These are phyloP conservation scores for Ceratobasidium sp. DNA, from an alignment of 1,284 basidiomycete species.

Conservation along the genomic window DNA sequence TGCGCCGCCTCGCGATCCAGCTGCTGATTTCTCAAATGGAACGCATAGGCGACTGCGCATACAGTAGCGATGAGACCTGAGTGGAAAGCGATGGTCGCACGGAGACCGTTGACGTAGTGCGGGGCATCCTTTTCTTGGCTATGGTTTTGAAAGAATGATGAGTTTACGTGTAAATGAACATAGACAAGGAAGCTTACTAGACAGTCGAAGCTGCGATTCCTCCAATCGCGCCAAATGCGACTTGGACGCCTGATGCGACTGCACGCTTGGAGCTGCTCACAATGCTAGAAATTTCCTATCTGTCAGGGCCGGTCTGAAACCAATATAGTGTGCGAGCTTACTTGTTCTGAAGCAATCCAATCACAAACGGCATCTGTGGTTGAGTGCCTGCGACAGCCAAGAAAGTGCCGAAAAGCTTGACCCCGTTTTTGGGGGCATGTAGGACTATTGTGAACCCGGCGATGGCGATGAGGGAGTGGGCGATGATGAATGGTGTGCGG, in stretches of 20 bases:
- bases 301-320: neutral
- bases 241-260: conserved; percentile 40
- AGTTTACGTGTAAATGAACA: too few relatives aligned
- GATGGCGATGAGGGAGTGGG: conserved; percentile 53
- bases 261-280: conserved; percentile 47
- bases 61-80: conserved; percentile 32
- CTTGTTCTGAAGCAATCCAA: conserved; percentile 54
- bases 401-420: conserved; percentile 58
- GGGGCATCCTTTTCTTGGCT: conserved; percentile 45
- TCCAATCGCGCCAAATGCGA: conserved; percentile 46
- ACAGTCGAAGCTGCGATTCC: conserved; percentile 47
- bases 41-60: conserved; percentile 29
- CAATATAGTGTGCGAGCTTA: neutral
- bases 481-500: conserved; percentile 42
- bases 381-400: conserved; percentile 58
- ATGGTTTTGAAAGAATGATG: too few relatives aligned
- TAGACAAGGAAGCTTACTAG: conserved; percentile 14
- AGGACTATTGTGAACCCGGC: conserved; percentile 55
- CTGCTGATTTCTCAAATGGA: conserved; percentile 32
- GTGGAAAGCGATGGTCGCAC: conserved; percentile 45
- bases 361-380: conserved; percentile 57
- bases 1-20: conserved; percentile 32
- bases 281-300: conserved; percentile 7
- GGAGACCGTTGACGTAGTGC: conserved; percentile 44
- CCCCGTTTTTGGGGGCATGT: conserved; percentile 50